Base-by-base conservation (phyloP, 164 flowering plant species). In the Sedum album region DNA sequence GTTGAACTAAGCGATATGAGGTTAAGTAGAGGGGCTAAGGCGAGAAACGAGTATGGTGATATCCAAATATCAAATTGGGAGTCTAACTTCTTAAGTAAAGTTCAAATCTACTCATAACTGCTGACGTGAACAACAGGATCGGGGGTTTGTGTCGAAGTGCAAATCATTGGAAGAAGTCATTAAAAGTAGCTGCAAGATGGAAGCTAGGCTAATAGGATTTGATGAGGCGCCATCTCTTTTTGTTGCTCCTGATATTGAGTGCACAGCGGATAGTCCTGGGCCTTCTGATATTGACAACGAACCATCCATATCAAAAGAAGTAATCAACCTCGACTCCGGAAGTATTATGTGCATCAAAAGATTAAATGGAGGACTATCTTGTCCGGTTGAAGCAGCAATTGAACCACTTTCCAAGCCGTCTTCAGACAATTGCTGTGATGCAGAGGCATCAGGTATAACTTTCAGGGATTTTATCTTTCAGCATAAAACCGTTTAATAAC, bases 181-280 rank as follows among this genome's bases (percentile, higher is more conserved):
- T 51, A 81, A 74, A 71, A 73, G 77, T 49, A 77, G 66, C 71
- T 28, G 14, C 57, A 85, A 82, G 77, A 79, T 71, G 78, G 86
- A 85, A 79, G 82, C 94, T 25, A 78, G 66, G 73, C 79, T 93
- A 65, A 82, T 93, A 69, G 98, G 98, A 64, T 90, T 74, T 75
- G 83, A 90, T 77, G 96, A 93, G 72, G 71, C 71, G 21, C 86
- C 88, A 0, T 23, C 76, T 8, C 48, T 67, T 67, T 42, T 70
- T n/a, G 49, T 46, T 55, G 46, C 65, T 68, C 17, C 69, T 14
- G 75, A 71, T 38, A 71, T 31, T 46, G 7, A 69, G 68, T 80
- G 73, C 13, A 60, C 67, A 38, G 30, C 66, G 63, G 67, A 65
- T 49, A 23, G 73, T 67, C 53, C 70, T 36, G 73, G 72, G 21